Evolutionary conservation across 2,329 filamentous ascomycete genomes (phyloP), one percentile per base, ranked within the genome.

Genomic region (Acrodontium crateriforme): DNA sequence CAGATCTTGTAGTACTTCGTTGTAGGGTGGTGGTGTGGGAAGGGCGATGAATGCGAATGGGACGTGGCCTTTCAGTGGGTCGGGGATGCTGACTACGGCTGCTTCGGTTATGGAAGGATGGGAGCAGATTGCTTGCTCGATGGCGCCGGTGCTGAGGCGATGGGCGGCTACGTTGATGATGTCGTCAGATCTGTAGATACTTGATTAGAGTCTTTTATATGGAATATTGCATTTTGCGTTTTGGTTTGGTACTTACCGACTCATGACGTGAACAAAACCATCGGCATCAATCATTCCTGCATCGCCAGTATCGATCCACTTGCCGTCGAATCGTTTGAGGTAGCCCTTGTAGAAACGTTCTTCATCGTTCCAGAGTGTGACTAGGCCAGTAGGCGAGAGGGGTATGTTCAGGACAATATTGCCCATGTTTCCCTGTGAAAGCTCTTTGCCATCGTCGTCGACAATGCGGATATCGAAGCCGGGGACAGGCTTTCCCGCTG

Each of bases 111-210:
- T 73, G 3, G 63, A 60, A 0, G 79, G 74, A 48, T 93, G 83
- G 1, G 75, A 75, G 9, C 83, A 77, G 35, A 94, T 79, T 29
- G 81, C 85, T 62, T 94, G 83, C 56, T 94, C 85, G 51, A 94
- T 89, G 18, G 78, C 70, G 27, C 83, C 82, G 8, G 84, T 93
- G 38, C 79, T 87, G 36, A 94, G 75, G 9, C 85, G 71, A 58
- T 94, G 85, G 4, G 85, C 84, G 21, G 84, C 85, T n/a, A 93
- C 85, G 48, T 94, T 94, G 48, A 94, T 84, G 34, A 94, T 78
- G 52, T 94, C 85, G 57, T 94, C 85, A 17, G 65, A 66, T 29
- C 71, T 54, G 3, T 64, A 62, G 67, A 76, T 74, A n/a, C n/a
- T n/a, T n/a, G n/a, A 24, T 14, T 2, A 24, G 11, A 14, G 11